phyloP scores from a whole-genome alignment of 495 filamentous ascomycete genomes.

The Aspergillus egyptiacus region DNA sequence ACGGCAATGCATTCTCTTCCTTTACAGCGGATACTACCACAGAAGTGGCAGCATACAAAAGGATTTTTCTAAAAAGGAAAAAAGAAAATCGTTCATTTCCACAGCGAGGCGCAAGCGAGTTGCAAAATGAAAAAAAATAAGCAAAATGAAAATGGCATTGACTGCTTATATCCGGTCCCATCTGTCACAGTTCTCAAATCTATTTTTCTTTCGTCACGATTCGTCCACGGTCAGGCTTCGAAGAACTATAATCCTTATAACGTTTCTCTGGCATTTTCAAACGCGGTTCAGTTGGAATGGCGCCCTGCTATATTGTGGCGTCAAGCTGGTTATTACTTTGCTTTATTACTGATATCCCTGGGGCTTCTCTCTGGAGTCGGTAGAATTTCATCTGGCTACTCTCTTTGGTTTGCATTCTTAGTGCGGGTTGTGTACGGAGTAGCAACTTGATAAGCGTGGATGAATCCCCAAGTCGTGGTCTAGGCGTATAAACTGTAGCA shows the following conservation, averaged over 20 bases:
- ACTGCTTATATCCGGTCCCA: conserved; percentile 3
- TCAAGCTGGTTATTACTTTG: not conserved
- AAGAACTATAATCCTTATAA: not conserved
- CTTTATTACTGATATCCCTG: conserved; percentile 3
- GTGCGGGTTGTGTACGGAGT: too few species aligned
- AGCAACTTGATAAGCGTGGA: too few species aligned
- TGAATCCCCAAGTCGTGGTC: too few species aligned
- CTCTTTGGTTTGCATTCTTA: too few species aligned
- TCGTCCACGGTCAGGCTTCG: too few species aligned
- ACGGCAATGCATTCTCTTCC: conserved; percentile 17
- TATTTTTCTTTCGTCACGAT: not conserved
- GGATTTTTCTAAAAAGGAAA: conserved; percentile 8
- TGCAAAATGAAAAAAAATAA: too few species aligned
- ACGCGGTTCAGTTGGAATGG: not conserved
- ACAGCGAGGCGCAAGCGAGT: conserved; percentile 11
- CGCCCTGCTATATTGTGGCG: not conserved
- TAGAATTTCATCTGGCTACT: too few species aligned
- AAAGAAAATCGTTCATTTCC: conserved; percentile 12
- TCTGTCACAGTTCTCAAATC: conserved; percentile 1
- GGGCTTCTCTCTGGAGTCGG: not conserved
- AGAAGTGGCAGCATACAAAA: conserved; percentile 18
- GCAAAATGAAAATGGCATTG: conserved; percentile 15
- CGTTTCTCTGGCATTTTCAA: not conserved
- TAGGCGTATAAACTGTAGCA: too few species aligned
- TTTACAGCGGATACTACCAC: conserved; percentile 15